These are phyloP conservation scores for Multifurca ochricompacta DNA, from an alignment of 768 basidiomycete genomes.

Conservation along the genomic window DNA sequence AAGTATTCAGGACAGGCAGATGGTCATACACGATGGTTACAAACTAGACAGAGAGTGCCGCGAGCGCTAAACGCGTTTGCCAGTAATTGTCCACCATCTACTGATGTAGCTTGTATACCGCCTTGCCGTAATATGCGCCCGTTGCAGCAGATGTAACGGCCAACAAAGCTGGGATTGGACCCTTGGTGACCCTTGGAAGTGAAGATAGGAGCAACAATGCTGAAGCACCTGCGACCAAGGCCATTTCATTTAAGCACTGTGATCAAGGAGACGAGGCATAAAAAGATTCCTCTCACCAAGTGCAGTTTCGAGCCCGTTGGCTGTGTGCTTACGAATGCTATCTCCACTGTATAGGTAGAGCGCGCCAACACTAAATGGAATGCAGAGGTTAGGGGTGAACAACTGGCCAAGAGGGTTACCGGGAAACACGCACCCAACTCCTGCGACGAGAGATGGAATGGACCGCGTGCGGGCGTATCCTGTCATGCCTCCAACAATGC, in stretches of 20 bases:
- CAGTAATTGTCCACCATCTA: neutral
- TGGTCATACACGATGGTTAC: slow-evolving; percentile 4
- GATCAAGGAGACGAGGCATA: neutral
- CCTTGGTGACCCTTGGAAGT: slow-evolving; percentile 57
- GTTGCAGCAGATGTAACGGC: slow-evolving; percentile 50
- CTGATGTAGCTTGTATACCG: slow-evolving; percentile 15
- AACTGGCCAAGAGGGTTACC: neutral
- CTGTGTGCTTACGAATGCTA: slow-evolving; percentile 60
- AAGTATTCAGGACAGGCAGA: neutral
- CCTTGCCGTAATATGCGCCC: slow-evolving; percentile 53
- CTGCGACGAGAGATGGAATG: slow-evolving; percentile 76
- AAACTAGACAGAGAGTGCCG: neutral
- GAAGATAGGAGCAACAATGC: slow-evolving; percentile 65
- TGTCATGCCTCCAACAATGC: slow-evolving; percentile 67
- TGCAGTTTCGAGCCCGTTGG: slow-evolving; percentile 72
- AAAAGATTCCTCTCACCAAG: slow-evolving; percentile 40
- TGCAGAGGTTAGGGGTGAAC: neutral
- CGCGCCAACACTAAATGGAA: slow-evolving; percentile 52
- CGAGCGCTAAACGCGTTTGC: neutral
- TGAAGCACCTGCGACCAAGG: slow-evolving; percentile 49
- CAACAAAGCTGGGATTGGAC: slow-evolving; percentile 57
- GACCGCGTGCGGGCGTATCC: slow-evolving; percentile 69
- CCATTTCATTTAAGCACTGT: neutral
- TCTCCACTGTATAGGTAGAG: slow-evolving; percentile 77
- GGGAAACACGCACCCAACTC: slow-evolving; percentile 50